Evolutionary conservation across 176 grass and related monocot species (phyloP).

Genomic region (Oryza officinalis): DNA sequence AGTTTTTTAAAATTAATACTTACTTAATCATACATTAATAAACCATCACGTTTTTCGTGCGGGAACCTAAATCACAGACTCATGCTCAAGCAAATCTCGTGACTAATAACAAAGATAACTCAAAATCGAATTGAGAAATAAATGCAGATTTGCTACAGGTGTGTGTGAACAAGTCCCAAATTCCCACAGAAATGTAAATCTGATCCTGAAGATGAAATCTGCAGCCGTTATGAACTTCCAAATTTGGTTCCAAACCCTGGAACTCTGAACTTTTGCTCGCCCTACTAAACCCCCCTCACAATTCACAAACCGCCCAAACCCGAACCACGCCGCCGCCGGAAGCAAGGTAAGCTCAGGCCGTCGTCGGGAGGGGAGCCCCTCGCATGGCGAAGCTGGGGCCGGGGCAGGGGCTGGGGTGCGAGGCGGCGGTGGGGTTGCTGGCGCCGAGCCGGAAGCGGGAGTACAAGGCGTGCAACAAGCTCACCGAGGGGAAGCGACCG

Average conservation of each 20-base stretch:
- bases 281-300: too few relatives aligned
- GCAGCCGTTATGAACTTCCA: too few relatives aligned
- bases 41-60: too few relatives aligned
- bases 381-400: constrained; percentile 57
- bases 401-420: constrained; percentile 59
- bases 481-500: constrained; percentile 80
- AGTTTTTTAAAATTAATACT: too few relatives aligned
- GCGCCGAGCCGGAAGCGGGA: constrained; percentile 61
- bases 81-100: neutral
- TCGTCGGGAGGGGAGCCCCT: too few relatives aligned
- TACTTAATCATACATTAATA: too few relatives aligned
- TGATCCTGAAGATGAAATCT: too few relatives aligned
- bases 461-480: constrained; percentile 76
- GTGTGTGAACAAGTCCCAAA: too few relatives aligned
- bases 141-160: too few relatives aligned
- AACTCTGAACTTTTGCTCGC: too few relatives aligned
- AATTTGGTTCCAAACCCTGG: too few relatives aligned
- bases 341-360: neutral
- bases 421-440: constrained; percentile 68
- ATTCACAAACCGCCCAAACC: neutral
- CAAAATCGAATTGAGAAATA: neutral
- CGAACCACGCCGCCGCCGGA: neutral
- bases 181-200: too few relatives aligned
- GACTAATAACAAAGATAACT: neutral
- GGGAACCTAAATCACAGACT: neutral